Conservation (phyloP, 345 rosid genomes). For the Citrus inodora region DNA sequence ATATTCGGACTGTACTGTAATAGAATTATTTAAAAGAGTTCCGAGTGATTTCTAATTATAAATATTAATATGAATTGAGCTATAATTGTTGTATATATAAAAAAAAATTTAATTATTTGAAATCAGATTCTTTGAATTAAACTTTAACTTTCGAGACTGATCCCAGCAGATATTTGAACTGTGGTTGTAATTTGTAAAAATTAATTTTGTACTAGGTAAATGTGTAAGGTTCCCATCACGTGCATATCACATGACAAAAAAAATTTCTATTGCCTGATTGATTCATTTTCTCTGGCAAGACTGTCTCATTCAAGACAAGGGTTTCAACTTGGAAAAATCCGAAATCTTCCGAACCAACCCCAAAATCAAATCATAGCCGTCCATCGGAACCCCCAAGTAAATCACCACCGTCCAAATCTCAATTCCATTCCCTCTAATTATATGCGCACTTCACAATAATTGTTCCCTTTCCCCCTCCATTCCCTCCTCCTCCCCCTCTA, state of each 20-base stretch:
- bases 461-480: slow-evolving; percentile 1
- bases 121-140: no score
- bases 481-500: not conserved
- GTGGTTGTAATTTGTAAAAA: no score
- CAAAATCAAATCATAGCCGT: slow-evolving; percentile 18
- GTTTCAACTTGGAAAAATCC: not conserved
- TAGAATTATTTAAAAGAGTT: no score
- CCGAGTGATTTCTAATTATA: no score
- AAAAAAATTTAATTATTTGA: no score
- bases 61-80: no score
- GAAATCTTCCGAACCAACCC: not conserved
- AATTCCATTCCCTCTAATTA: not conserved
- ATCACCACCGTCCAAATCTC: slow-evolving; percentile 27
- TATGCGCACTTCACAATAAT: not conserved
- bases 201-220: no score
- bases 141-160: no score
- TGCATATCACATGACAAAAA: slow-evolving; percentile 20
- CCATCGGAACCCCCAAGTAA: not conserved
- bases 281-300: not conserved
- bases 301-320: not conserved
- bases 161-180: no score
- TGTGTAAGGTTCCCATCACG: not conserved
- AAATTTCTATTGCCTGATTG: not conserved
- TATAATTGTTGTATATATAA: no score
- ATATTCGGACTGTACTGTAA: no score